Conservation (phyloP, 176 grass and related monocot species). For the Puccinellia tenuiflora region DNA sequence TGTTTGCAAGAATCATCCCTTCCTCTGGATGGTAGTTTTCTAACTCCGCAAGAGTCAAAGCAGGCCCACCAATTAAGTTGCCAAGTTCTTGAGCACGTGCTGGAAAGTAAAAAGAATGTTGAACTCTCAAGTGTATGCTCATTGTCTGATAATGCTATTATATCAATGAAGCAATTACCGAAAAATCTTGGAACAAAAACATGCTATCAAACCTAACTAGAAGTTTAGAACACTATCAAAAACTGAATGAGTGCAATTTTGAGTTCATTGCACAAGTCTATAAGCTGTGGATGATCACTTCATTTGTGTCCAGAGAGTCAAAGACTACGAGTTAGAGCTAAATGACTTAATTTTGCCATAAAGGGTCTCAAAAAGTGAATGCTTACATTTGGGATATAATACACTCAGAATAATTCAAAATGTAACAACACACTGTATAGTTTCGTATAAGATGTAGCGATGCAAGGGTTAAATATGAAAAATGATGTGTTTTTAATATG, state of each 20-base stretch:
- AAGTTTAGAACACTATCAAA: not conserved
- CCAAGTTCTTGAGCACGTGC: slow-evolving; percentile 83
- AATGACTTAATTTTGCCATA: not conserved
- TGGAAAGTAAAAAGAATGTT: slow-evolving; percentile 28
- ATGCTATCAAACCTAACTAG: not conserved
- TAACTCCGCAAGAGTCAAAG: slow-evolving; percentile 74
- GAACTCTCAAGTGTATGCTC: not conserved
- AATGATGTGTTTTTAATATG: not conserved
- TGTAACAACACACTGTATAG: not conserved
- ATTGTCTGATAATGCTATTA: slow-evolving; percentile 10
- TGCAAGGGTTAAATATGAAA: not conserved
- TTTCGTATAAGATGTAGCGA: not conserved
- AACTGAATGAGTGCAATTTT: not conserved
- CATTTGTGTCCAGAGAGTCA: not conserved
- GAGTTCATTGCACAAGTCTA: not conserved
- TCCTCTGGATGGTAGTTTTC: slow-evolving; percentile 85
- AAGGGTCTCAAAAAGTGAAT: not conserved
- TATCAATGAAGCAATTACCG: not conserved
- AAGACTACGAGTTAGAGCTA: not conserved
- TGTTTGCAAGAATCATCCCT: slow-evolving; percentile 98
- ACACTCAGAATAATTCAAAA: not conserved
- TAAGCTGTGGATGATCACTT: not conserved
- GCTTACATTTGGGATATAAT: not conserved
- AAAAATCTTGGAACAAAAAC: not conserved
- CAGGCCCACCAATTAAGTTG: slow-evolving; percentile 77